A percentile compares a stretch with the other conserved stretches of the same genome.
phyloP scores from a whole-genome alignment of 306 rosid genomes.

The Begonia peltatifolia region DNA sequence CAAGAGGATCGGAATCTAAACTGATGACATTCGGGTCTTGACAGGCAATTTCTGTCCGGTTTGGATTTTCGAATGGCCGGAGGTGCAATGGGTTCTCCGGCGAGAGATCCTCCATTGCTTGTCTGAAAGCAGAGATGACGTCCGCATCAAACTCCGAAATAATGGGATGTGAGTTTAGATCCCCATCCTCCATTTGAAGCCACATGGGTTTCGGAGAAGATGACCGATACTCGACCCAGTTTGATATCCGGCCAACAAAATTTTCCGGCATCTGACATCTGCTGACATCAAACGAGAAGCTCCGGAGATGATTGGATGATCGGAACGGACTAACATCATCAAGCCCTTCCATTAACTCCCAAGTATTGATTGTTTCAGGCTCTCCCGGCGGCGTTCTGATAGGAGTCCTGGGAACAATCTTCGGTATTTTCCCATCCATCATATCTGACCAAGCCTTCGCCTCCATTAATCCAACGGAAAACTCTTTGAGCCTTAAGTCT shows the following conservation, averaged over 20 bases:
- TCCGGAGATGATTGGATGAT: constrained; percentile 39
- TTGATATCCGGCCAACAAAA: constrained; percentile 19
- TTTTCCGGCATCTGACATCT: constrained; percentile 6
- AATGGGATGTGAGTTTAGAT: constrained; percentile 10
- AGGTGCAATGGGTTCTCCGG: constrained; percentile 9
- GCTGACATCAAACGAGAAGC: constrained; percentile 59
- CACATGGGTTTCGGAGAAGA: constrained; percentile 31
- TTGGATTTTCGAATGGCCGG: constrained; percentile 4
- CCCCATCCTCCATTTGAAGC: constrained; percentile 16
- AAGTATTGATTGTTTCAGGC: constrained; percentile 62
- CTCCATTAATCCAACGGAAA: constrained; percentile 36
- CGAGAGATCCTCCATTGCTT: constrained; percentile 22
- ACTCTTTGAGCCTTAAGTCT: constrained; percentile 8
- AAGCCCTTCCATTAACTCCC: constrained; percentile 97
- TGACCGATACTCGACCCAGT: constrained; percentile 9
- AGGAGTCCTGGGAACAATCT: constrained; percentile 37
- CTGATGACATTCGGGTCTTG: neutral
- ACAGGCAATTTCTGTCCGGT: neutral
- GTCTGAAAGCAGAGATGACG: constrained; percentile 34
- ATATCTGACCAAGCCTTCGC: constrained; percentile 69
- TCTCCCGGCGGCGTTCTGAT: constrained; percentile 62
- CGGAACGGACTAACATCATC: constrained; percentile 62
- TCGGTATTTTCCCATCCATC: constrained; percentile 60
- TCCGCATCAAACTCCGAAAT: constrained; percentile 37
- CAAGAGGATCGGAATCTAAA: no score